A percentile compares a stretch with the other conserved stretches of the same genome.
Conservation (phyloP, 1,284 basidiomycete genomes). For the Tylopilus sp. region DNA sequence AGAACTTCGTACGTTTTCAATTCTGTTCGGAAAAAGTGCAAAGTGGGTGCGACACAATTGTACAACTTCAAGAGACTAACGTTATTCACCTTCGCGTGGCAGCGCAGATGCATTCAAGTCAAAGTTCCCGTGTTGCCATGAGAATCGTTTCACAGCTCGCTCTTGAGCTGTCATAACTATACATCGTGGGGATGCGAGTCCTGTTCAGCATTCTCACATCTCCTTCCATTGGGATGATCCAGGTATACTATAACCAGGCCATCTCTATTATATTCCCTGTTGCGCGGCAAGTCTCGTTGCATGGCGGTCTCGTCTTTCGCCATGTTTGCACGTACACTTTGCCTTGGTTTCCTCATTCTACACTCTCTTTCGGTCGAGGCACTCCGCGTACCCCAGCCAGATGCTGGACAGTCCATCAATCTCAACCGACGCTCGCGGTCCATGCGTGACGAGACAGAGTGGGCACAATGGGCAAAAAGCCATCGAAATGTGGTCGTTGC, state of each 20-base stretch:
- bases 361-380: conserved; percentile 12
- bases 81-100: neutral
- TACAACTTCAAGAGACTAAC: too few species aligned
- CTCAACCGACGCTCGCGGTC: conserved; percentile 17
- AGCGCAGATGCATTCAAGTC: neutral
- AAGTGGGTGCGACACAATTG: too few species aligned
- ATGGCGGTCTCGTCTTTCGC: neutral
- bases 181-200: conserved; percentile 1
- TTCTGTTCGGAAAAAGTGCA: too few species aligned
- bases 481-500: conserved; percentile 21
- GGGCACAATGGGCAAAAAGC: conserved; percentile 24
- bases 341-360: conserved; percentile 14
- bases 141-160: neutral
- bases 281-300: conserved; percentile 6
- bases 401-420: conserved; percentile 21
- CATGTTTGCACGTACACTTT: conserved; percentile 12
- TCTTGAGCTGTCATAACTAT: conserved; percentile 9
- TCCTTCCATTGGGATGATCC: conserved; percentile 1
- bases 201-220: conserved; percentile 13
- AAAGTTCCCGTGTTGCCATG: neutral
- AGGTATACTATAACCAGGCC: neutral
- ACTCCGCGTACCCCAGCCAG: conserved; percentile 12
- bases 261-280: neutral
- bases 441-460: conserved; percentile 18
- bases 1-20: too few species aligned